Conservation (phyloP, 2,329 filamentous ascomycete genomes). For the Pseudogymnoascus sp. region DNA sequence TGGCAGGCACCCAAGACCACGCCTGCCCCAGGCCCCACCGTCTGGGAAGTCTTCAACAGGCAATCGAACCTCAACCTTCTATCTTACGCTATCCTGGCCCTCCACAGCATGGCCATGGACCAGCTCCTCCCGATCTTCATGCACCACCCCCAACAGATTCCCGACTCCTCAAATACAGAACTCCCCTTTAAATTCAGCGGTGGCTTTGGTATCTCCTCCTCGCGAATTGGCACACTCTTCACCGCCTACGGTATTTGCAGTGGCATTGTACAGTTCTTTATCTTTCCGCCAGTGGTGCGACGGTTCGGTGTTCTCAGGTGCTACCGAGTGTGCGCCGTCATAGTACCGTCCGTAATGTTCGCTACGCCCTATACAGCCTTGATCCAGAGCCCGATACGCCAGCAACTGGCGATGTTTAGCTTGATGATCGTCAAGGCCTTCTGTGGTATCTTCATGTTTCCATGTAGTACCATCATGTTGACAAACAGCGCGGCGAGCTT, state of each 20-base stretch:
- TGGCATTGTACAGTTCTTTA: slow-evolving; percentile 74
- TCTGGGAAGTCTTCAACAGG: slow-evolving; percentile 60
- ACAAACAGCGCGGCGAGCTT: slow-evolving; percentile 78
- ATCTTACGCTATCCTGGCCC: slow-evolving; percentile 70
- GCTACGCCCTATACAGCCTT: slow-evolving; percentile 75
- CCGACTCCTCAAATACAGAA: slow-evolving; percentile 46
- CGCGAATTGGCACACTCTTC: slow-evolving; percentile 76
- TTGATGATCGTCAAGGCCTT: slow-evolving; percentile 69
- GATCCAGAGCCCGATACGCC: slow-evolving; percentile 38
- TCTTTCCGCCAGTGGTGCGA: slow-evolving; percentile 71
- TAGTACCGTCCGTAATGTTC: slow-evolving; percentile 70
- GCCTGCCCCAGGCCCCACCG: slow-evolving; percentile 28
- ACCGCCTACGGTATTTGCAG: slow-evolving; percentile 73
- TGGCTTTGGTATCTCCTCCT: slow-evolving; percentile 67
- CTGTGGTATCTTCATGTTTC: slow-evolving; percentile 76
- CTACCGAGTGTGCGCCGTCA: slow-evolving; percentile 56
- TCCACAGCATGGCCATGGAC: slow-evolving; percentile 79
- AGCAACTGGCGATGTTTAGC: slow-evolving; percentile 54
- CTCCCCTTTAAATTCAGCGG: slow-evolving; percentile 76
- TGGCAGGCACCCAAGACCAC: slow-evolving; percentile 13
- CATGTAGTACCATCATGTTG: slow-evolving; percentile 79
- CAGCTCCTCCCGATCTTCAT: slow-evolving; percentile 84
- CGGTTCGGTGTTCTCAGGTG: slow-evolving; percentile 67
- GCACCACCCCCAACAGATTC: slow-evolving; percentile 57
- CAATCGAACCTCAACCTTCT: slow-evolving; percentile 70